Conservation (phyloP, 2,329 filamentous ascomycete genomes). For the Pezicula radicicola region DNA sequence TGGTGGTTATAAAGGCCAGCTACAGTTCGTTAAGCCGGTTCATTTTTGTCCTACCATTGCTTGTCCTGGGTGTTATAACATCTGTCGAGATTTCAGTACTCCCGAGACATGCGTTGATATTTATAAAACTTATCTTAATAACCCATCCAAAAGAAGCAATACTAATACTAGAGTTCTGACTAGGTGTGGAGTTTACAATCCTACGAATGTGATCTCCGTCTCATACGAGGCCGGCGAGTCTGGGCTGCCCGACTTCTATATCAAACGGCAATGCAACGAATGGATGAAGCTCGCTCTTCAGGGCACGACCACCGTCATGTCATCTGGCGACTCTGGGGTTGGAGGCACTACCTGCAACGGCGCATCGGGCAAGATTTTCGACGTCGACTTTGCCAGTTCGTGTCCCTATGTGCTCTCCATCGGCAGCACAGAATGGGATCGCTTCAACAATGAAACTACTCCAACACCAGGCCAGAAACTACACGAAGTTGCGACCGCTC, state of each 20-base stretch:
- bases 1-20: slow-evolving; percentile 46
- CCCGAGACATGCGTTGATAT: too few relatives aligned
- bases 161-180: too few relatives aligned
- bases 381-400: slow-evolving; percentile 42
- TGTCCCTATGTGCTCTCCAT: slow-evolving; percentile 49
- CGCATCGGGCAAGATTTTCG: slow-evolving; percentile 39
- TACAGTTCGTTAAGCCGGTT: slow-evolving; percentile 20
- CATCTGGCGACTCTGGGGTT: slow-evolving; percentile 44
- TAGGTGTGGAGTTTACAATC: slow-evolving; percentile 44
- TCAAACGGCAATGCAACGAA: slow-evolving; percentile 47
- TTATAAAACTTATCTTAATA: too few relatives aligned
- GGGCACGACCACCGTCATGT: slow-evolving; percentile 42
- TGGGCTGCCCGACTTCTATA: slow-evolving; percentile 48
- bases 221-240: slow-evolving; percentile 51
- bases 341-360: slow-evolving; percentile 34
- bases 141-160: too few relatives aligned
- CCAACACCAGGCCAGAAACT: slow-evolving; percentile 18
- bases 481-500: slow-evolving; percentile 22
- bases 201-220: slow-evolving; percentile 54
- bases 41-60: too few relatives aligned
- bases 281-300: slow-evolving; percentile 49
- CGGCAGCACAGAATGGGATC: slow-evolving; percentile 28
- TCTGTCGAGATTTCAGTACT: too few relatives aligned
- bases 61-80: too few relatives aligned
- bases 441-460: slow-evolving; percentile 17